Conservation (phyloP, 2,329 filamentous ascomycete species). For the Talaromyces sp. region DNA sequence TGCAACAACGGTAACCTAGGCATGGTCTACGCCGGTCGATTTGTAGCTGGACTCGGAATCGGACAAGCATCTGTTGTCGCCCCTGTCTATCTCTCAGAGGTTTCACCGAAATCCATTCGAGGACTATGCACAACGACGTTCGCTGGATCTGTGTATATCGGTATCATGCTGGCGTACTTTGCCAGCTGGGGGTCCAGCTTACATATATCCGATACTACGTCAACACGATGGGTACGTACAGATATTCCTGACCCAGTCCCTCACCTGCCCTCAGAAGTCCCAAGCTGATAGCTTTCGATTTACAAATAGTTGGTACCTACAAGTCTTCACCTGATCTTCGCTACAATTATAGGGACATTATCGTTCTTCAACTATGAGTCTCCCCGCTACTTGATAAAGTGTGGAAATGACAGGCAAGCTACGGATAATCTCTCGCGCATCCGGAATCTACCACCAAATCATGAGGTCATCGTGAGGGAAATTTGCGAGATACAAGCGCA, state of each 20-base stretch:
- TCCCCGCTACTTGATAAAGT: conserved; percentile 64
- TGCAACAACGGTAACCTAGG: conserved; percentile 52
- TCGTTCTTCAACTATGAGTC: conserved; percentile 65
- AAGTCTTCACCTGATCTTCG: conserved; percentile 52
- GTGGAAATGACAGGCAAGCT: conserved; percentile 50
- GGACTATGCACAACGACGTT: conserved; percentile 67
- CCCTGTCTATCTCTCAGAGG: conserved; percentile 25
- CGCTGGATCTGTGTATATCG: conserved; percentile 66
- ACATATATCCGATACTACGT: conserved; percentile 45
- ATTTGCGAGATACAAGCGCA: not conserved
- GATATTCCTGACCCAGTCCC: not conserved
- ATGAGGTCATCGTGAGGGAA: not conserved
- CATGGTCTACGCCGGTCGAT: conserved; percentile 62
- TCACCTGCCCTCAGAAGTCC: not conserved
- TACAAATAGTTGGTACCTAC: not conserved
- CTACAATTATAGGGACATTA: conserved; percentile 62
- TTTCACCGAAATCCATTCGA: conserved; percentile 39
- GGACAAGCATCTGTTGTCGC: conserved; percentile 67
- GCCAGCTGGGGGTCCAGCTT: conserved; percentile 59
- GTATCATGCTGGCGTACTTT: conserved; percentile 72
- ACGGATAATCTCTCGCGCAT: not conserved
- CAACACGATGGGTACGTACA: not conserved
- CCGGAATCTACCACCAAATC: not conserved
- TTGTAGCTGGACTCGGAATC: conserved; percentile 64
- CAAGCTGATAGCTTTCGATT: not conserved